Percentiles rank a stretch among this genome's conserved stretches.
Evolutionary conservation across 176 grass and related monocot genomes (phyloP).

Genomic region (Pontederia paniculata): DNA sequence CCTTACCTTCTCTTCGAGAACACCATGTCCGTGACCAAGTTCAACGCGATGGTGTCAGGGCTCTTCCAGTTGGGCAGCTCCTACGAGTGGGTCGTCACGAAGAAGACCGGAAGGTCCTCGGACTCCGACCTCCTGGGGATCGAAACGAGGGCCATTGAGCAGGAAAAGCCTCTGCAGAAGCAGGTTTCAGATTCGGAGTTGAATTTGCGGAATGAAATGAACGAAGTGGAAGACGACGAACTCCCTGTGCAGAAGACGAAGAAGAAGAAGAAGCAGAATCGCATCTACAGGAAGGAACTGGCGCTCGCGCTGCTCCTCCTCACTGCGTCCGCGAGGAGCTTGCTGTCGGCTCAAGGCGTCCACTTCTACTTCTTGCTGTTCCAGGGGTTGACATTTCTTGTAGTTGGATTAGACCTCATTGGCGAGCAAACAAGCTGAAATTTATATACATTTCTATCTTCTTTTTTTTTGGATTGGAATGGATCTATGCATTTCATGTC

Average conservation of each 20-base stretch:
- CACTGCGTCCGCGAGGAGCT: slow-evolving; percentile 6
- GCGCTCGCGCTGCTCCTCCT: neutral
- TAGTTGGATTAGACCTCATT: neutral
- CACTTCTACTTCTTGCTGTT: slow-evolving; percentile 13
- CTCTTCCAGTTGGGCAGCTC: slow-evolving; percentile 1
- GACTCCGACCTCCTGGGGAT: neutral
- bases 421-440: neutral
- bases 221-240: neutral
- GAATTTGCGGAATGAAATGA: neutral
- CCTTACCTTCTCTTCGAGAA: slow-evolving; percentile 14
- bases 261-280: neutral
- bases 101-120: slow-evolving; percentile 4
- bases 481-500: too few relatives aligned
- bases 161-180: neutral
- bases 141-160: neutral
- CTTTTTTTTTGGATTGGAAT: too few relatives aligned
- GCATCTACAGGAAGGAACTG: slow-evolving; percentile 3
- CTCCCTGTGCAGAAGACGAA: neutral
- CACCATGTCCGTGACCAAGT: slow-evolving; percentile 8
- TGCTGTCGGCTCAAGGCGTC: neutral
- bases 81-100: slow-evolving; percentile 10
- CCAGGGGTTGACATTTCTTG: slow-evolving; percentile 2
- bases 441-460: neutral
- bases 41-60: slow-evolving; percentile 5
- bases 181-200: slow-evolving; percentile 1